These are phyloP conservation scores for Clitopilus passeckerianus DNA, from an alignment of 768 basidiomycete species.

Conservation along the genomic window DNA sequence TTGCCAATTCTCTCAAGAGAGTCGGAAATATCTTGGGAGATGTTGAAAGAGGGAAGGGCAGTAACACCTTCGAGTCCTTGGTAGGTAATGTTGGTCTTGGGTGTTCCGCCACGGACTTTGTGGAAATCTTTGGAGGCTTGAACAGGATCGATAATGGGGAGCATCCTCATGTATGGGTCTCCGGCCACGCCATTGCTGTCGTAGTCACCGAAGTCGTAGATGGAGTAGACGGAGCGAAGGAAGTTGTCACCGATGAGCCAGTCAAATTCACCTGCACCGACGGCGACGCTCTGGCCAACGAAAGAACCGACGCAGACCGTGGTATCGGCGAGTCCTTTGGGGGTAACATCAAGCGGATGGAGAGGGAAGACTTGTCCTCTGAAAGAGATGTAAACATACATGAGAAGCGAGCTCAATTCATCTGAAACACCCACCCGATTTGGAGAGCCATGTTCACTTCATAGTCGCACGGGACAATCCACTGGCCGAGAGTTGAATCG, in stretches of 20 bases:
- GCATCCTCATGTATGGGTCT: conserved; percentile 72
- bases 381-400: conserved; percentile 3
- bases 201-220: conserved; percentile 85
- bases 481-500: conserved; percentile 48
- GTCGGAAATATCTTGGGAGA: conserved; percentile 53
- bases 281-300: conserved; percentile 54
- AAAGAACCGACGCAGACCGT: conserved; percentile 70
- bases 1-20: conserved; percentile 60
- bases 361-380: conserved; percentile 75
- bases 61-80: conserved; percentile 40
- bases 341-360: conserved; percentile 74
- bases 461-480: conserved; percentile 67
- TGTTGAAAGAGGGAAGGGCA: conserved; percentile 39
- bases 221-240: conserved; percentile 74
- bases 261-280: conserved; percentile 69
- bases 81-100: conserved; percentile 67
- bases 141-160: conserved; percentile 64
- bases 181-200: conserved; percentile 61
- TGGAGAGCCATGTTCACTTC: conserved; percentile 81
- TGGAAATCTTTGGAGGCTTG: conserved; percentile 72
- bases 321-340: conserved; percentile 36
- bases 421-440: conserved; percentile 49
- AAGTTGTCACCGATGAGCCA: conserved; percentile 83
- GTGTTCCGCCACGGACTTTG: conserved; percentile 55
- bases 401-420: neutral